phyloP scores from a whole-genome alignment of 768 basidiomycete genomes.

The Tylopilus rubrobrunneus region DNA sequence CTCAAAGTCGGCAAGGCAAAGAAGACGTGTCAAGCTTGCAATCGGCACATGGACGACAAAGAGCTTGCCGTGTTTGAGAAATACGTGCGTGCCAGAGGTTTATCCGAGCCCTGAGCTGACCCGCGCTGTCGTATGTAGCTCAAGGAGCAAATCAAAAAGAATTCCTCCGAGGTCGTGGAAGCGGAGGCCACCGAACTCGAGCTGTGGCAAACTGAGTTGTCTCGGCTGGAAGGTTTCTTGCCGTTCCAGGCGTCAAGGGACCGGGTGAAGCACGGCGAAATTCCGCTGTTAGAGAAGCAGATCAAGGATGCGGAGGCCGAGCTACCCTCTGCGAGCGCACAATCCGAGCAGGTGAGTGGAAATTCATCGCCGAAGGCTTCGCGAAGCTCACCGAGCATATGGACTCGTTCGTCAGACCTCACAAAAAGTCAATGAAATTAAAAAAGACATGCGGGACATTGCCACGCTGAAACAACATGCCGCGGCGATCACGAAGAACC shows the following conservation, averaged over 20 bases:
- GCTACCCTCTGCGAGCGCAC: conserved; percentile 46
- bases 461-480: conserved; percentile 58
- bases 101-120: not conserved
- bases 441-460: conserved; percentile 60
- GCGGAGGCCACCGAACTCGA: conserved; percentile 34
- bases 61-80: conserved; percentile 64
- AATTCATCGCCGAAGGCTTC: not conserved
- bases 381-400: not conserved
- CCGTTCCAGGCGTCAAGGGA: conserved; percentile 53
- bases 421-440: conserved; percentile 49
- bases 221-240: conserved; percentile 52
- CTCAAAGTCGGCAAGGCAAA: conserved; percentile 57
- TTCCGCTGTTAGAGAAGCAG: conserved; percentile 61
- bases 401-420: conserved; percentile 39
- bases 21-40: conserved; percentile 74
- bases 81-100: conserved; percentile 45
- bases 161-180: conserved; percentile 44
- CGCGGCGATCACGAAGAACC: conserved; percentile 51
- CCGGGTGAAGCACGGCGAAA: conserved; percentile 55
- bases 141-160: conserved; percentile 55
- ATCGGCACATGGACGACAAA: conserved; percentile 55
- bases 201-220: conserved; percentile 59
- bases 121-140: conserved; percentile 41
- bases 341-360: conserved; percentile 59
- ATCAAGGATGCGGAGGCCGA: conserved; percentile 54